Evolutionary conservation across 2,329 filamentous ascomycete species (phyloP), one percentile per base, ranked within the genome.

Genomic region (Paramyrothecium roridum): DNA sequence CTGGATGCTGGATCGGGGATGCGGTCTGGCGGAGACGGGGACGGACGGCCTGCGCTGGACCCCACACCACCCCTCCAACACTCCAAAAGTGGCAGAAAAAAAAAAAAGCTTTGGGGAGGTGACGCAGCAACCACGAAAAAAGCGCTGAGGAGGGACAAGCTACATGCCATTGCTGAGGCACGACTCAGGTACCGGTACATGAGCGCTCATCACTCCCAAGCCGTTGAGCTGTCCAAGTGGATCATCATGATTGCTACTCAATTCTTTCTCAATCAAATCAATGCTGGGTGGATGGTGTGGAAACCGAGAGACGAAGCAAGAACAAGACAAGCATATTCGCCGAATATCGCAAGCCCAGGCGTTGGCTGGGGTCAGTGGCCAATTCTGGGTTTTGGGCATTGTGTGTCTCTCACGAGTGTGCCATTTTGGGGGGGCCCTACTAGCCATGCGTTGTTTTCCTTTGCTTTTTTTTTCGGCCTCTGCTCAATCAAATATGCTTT

Each of bases 71-170:
- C 26, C 26, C 26, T 30, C 26, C 26, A 30, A 30, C 26, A 30
- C 26, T 30, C 26, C 26, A 4, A 30, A 30, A 10, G 26, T 30
- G 26, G 26, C 26, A 30, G 23, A 50, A 16, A 30, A 33, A 50
- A 50, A 48, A 55, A 57, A 57, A 59, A 57, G 53, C 48, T 55
- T 57, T 57, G 57, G 55, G 53, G 52, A 17, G 34, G 33, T 34
- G 23, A 21, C 26, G 30, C 30, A 17, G 30, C 26, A 22, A 37
- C 26, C 49, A 40, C 16, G 19, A 51, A 30, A 51, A 30, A 51
- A 40, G 49, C 12, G 23, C 46, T 21, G 37, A 43, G 37, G 37
- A 43, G 37, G 37, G 19, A 20, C 40, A 45, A n/a, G 40, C 40
- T n/a, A 13, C 19, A 45, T 7, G 40, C 40, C 26, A 30, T 6